Base-by-base conservation (phyloP, 805 yeast genomes). In the Starmerella bacillaris region DNA sequence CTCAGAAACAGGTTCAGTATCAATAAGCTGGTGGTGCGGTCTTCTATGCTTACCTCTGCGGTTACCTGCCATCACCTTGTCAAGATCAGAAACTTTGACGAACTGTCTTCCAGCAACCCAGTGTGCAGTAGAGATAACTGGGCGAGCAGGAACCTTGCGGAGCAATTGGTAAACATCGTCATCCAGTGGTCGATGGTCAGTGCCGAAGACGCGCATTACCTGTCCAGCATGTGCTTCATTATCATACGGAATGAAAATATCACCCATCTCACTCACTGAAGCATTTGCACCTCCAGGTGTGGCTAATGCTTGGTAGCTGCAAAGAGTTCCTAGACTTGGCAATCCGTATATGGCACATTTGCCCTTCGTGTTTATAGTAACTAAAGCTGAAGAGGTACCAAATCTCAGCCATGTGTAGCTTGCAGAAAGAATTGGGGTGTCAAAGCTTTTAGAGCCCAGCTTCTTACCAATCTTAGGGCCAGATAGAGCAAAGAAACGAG, bases 101-200 rank as follows among this genome's bases (percentile, higher is more conserved):
- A 65, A 63, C 15, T 70, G 70, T 0, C 76, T 59, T 3, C 94
- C 94, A 44, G 75, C 70, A 5, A 89, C 79, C 89, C 94, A 78
- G 53, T 76, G 86, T 30, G 78, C 60, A 0, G 89, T 68, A 24
- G 82, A 70, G 5, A 79, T 70, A 4, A 70, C 64, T 2, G 98
- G 99, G 32, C 96, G 64, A 21, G 70, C 68, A 2, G 94, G 92
- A 4, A 66, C 58, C 30, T 77, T 63, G 41, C 71, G 68, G 18
- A 70, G 75, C 18, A 43, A 37, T 48, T 78, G 76, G 57, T 75
- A 84, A 24, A 89, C 56, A 2, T 64, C 57, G 52, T 79, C 54
- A 18, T 47, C 47, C n/a, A 45, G 50, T 6, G 43, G 48, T 30
- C 35, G 34, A 26, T 41, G 39, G 16, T 67, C 65, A 16, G 54